Base-by-base conservation (phyloP, 2,329 filamentous ascomycete genomes). In the Fusarium duplospermum region DNA sequence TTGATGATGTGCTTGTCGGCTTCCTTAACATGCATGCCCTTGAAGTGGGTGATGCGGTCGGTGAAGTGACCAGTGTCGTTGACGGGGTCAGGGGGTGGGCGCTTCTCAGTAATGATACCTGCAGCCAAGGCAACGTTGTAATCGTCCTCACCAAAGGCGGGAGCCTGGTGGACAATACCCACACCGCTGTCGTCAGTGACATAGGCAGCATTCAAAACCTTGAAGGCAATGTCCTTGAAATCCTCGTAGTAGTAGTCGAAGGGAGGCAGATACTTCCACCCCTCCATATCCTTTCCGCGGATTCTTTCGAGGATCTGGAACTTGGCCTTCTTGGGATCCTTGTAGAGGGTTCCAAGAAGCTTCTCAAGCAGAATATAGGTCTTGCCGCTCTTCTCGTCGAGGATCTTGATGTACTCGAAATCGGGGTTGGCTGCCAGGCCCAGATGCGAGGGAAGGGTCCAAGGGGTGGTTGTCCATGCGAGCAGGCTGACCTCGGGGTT, bases 1-100 rank as follows among this genome's bases (percentile, higher is more conserved):
- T 97, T 97, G 82, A 98, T 94, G 81, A 98, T 98, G 76, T 91
- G 91, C 86, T 96, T 97, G 82, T 98, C 96, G 9, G 96, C 96
- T 70, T 91, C 91, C 85, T 98, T 98, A 79, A 98, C 95, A 80
- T 98, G 92, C 85, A 94, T 90, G 4, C 96, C 95, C 40, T 88
- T 92, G 77, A 97, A 98, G 77, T 98, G 94, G 10, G 87, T 86
- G 22, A 98, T 91, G 77, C 93, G 90, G 10, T 88, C 86, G 1
- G 93, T 96, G 83, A 96, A 98, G 78, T 91, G 89, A 45, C 94
- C 96, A 35, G 89, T 90, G 61, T 96, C 93, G 78, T 97, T 93
- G n/a, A 98, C 92, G 1, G 96, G 96, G 80, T 97, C 96, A 1
- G 95, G 95, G n/a, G 96, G 94, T 38, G 91, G 87, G 63, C 94